These are phyloP conservation scores for Calocybe gangraenosa DNA, from an alignment of 768 basidiomycete genomes.

Conservation along the genomic window DNA sequence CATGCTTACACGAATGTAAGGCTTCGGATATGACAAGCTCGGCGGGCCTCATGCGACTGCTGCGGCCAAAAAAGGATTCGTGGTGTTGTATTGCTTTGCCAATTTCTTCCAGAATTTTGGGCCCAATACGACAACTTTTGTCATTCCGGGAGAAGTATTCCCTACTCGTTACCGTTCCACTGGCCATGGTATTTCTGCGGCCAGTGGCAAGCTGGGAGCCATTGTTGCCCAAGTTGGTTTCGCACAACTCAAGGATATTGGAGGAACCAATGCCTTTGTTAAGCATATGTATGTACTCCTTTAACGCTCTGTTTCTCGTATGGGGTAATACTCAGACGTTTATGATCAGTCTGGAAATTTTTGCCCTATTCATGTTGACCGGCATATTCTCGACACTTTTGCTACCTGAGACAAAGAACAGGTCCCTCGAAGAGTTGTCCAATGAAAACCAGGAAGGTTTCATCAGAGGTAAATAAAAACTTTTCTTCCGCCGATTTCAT, in stretches of 20 bases:
- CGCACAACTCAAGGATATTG: slow-evolving; percentile 61
- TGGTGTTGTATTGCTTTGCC: slow-evolving; percentile 82
- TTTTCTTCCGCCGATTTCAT: not conserved
- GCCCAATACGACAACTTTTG: slow-evolving; percentile 75
- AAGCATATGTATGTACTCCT: slow-evolving; percentile 57
- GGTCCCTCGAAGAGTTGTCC: slow-evolving; percentile 66
- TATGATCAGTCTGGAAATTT: slow-evolving; percentile 59
- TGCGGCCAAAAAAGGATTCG: slow-evolving; percentile 52
- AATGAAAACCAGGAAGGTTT: slow-evolving; percentile 67
- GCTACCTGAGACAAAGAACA: slow-evolving; percentile 73
- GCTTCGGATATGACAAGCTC: slow-evolving; percentile 63
- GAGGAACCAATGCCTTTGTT: slow-evolving; percentile 57
- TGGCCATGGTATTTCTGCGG: slow-evolving; percentile 81
- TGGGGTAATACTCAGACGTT: not conserved
- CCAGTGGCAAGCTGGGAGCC: slow-evolving; percentile 79
- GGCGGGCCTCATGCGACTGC: slow-evolving; percentile 34
- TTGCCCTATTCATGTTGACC: slow-evolving; percentile 84
- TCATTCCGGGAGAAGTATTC: slow-evolving; percentile 81
- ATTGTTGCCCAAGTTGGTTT: slow-evolving; percentile 80
- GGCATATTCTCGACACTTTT: slow-evolving; percentile 80
- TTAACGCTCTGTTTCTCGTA: not conserved
- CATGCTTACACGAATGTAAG: slow-evolving; percentile 26
- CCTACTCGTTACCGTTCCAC: slow-evolving; percentile 88
- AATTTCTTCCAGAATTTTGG: slow-evolving; percentile 92
- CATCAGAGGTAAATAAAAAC: slow-evolving; percentile 28